Percentiles rank a stretch among this genome's conserved stretches.
phyloP scores from a whole-genome alignment of 192 early-diverging fungal genomes.

The Coemansia sp. region DNA sequence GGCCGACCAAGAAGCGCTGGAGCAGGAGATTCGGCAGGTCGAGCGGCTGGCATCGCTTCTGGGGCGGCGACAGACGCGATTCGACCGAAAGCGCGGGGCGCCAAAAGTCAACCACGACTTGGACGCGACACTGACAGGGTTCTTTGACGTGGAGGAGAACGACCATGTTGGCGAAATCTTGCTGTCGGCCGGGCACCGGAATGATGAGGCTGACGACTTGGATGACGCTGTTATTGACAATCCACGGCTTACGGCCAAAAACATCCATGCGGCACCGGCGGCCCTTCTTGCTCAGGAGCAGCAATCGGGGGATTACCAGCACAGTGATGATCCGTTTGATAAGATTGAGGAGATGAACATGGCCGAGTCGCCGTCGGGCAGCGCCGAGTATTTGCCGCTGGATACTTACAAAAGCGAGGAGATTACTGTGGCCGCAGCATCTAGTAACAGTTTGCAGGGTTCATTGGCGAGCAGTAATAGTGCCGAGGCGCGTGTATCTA shows the following conservation, averaged over 20 bases:
- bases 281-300: slow-evolving; percentile 35
- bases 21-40: slow-evolving; percentile 44
- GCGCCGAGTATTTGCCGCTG: slow-evolving; percentile 49
- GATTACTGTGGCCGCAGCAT: neutral
- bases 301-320: slow-evolving; percentile 16
- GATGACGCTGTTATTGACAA: slow-evolving; percentile 4
- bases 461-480: neutral
- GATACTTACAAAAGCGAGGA: slow-evolving; percentile 23
- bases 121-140: slow-evolving; percentile 40
- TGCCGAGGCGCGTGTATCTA: neutral
- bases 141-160: slow-evolving; percentile 41
- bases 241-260: slow-evolving; percentile 38
- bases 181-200: slow-evolving; percentile 17
- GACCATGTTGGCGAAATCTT: slow-evolving; percentile 40
- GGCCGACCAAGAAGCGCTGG: slow-evolving; percentile 48
- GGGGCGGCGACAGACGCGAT: slow-evolving; percentile 45
- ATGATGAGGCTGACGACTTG: neutral
- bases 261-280: slow-evolving; percentile 25
- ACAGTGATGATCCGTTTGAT: slow-evolving; percentile 42
- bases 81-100: slow-evolving; percentile 25
- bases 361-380: slow-evolving; percentile 30
- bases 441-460: neutral
- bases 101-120: slow-evolving; percentile 47
- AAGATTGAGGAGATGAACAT: slow-evolving; percentile 44
- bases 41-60: slow-evolving; percentile 49